A percentile compares a stretch with the other conserved stretches of the same genome.
Conservation (phyloP, 257 asterid species). For the Nicotiana tabacum region DNA sequence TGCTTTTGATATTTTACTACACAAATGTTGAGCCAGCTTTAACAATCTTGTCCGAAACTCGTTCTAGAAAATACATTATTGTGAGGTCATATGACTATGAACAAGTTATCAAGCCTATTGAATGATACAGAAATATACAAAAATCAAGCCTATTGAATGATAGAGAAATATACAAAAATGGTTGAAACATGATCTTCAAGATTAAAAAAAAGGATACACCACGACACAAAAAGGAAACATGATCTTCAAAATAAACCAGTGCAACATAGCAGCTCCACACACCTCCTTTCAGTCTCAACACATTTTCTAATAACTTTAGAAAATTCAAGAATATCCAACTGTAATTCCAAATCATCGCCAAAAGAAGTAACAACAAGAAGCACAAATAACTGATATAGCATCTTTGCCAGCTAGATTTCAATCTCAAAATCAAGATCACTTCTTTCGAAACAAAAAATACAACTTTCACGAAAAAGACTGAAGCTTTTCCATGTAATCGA, state of each 20-base stretch:
- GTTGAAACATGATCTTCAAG: neutral
- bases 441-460: neutral
- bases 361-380: neutral
- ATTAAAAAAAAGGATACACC: neutral
- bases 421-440: neutral
- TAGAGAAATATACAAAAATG: neutral
- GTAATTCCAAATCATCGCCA: neutral
- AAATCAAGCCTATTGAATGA: neutral
- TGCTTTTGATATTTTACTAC: neutral
- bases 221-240: neutral
- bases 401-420: neutral
- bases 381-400: neutral
- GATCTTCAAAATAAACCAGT: neutral
- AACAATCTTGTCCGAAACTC: neutral
- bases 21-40: neutral
- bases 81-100: neutral
- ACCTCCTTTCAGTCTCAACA: neutral
- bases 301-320: neutral
- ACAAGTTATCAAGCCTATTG: neutral
- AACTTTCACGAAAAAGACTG: neutral
- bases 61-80: neutral
- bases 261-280: neutral
- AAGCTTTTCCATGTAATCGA: neutral
- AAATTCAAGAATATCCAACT: neutral
- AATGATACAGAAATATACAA: neutral